phyloP scores from a whole-genome alignment of 768 basidiomycete genomes.

The Tylopilus vinaceipallidus region DNA sequence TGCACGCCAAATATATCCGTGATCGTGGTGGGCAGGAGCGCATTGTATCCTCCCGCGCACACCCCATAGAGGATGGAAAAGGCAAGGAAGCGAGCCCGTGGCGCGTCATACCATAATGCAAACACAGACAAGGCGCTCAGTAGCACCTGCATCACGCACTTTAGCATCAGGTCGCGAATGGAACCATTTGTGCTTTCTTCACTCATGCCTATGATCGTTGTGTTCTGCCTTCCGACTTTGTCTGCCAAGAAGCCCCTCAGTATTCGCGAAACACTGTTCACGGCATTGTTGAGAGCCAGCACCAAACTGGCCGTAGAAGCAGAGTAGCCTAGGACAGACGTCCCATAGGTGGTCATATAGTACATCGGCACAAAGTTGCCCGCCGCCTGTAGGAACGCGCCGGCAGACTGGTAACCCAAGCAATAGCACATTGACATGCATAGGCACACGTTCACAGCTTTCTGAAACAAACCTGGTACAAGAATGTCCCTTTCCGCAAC shows the following conservation, averaged over 20 bases:
- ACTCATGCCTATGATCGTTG: neutral
- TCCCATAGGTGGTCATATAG: constrained; percentile 3
- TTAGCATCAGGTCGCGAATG: no score
- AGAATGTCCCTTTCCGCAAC: neutral
- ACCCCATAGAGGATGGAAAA: no score
- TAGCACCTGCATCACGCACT: no score
- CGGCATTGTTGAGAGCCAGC: neutral
- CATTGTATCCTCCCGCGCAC: no score
- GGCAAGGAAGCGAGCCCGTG: no score
- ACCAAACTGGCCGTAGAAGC: neutral
- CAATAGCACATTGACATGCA: neutral
- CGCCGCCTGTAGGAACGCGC: neutral
- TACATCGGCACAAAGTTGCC: constrained; percentile 2
- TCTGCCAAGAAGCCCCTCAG: constrained; percentile 1
- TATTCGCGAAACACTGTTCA: neutral
- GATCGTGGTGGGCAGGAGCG: no score
- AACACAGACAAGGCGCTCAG: no score
- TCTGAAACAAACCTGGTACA: constrained; percentile 2
- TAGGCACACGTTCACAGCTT: neutral
- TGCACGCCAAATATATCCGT: no score
- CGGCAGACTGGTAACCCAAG: neutral
- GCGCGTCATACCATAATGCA: no score
- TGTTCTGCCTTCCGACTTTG: constrained; percentile 2
- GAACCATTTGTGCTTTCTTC: neutral
- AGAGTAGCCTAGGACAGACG: neutral